Conservation (phyloP, 2,329 filamentous ascomycete species). For the Pseudogymnoascus sp. region DNA sequence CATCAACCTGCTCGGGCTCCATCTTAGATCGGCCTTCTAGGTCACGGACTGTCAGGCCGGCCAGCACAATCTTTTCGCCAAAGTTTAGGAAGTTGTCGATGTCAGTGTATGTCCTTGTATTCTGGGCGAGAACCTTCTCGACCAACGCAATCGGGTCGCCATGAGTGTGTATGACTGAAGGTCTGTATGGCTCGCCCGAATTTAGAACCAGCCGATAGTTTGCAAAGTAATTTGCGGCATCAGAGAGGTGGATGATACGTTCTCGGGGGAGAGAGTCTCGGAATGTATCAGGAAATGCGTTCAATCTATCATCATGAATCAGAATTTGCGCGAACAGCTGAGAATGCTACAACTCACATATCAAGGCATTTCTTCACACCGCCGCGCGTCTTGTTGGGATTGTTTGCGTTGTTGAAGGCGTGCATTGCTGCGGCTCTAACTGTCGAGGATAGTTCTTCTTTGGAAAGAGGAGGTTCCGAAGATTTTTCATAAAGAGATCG, state of each 20-base stretch:
- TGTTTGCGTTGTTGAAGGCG: slow-evolving; percentile 74
- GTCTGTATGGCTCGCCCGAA: slow-evolving; percentile 72
- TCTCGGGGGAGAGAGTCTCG: slow-evolving; percentile 43
- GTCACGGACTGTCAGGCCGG: slow-evolving; percentile 38
- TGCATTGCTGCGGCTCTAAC: slow-evolving; percentile 58
- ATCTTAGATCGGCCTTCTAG: slow-evolving; percentile 12
- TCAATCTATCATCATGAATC: slow-evolving; percentile 40
- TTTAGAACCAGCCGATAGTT: slow-evolving; percentile 72
- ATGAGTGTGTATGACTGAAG: slow-evolving; percentile 70
- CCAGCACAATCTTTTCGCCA: slow-evolving; percentile 57
- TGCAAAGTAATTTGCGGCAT: slow-evolving; percentile 66
- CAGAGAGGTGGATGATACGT: slow-evolving; percentile 56
- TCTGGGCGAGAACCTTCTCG: slow-evolving; percentile 67
- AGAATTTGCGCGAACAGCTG: not conserved
- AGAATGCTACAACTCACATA: slow-evolving; percentile 45
- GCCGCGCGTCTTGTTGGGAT: slow-evolving; percentile 68
- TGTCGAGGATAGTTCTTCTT: slow-evolving; percentile 48
- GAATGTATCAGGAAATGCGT: slow-evolving; percentile 55
- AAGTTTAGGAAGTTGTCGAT: slow-evolving; percentile 67
- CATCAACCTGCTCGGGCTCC: slow-evolving; percentile 22
- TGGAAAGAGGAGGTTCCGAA: slow-evolving; percentile 41
- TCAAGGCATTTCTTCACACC: slow-evolving; percentile 71
- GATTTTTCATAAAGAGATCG: slow-evolving; percentile 53
- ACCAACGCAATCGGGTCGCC: slow-evolving; percentile 68
- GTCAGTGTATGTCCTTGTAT: slow-evolving; percentile 64